These are phyloP conservation scores for Cladosporium sp. DNA, from an alignment of 2,329 filamentous ascomycete genomes.

Conservation along the genomic window DNA sequence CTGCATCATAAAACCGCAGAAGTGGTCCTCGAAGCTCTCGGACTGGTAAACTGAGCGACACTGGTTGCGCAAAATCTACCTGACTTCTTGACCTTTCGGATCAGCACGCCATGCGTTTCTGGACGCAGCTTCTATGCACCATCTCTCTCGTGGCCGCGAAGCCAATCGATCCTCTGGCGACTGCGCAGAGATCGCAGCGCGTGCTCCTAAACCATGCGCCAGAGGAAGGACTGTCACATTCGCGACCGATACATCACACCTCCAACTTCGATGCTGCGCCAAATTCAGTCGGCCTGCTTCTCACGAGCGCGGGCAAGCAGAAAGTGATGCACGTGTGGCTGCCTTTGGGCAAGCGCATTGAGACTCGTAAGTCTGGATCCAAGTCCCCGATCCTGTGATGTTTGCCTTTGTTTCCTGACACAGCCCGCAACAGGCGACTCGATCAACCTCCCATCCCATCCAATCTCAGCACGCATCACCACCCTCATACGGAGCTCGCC, in stretches of 20 bases:
- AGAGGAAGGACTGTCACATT: neutral
- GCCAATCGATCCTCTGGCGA: neutral
- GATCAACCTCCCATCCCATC: slow-evolving; percentile 31
- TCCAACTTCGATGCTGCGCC: slow-evolving; percentile 27
- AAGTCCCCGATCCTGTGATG: neutral
- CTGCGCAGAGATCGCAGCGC: neutral
- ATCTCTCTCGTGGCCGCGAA: neutral
- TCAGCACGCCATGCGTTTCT: neutral
- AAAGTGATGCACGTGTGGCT: slow-evolving; percentile 34
- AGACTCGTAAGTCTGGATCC: slow-evolving; percentile 26
- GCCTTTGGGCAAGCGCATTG: slow-evolving; percentile 31
- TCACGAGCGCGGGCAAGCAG: slow-evolving; percentile 26
- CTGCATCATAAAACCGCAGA: neutral
- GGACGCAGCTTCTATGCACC: neutral
- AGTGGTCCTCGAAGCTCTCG: neutral
- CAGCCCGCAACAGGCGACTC: slow-evolving; percentile 25
- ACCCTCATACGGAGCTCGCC: slow-evolving; percentile 30
- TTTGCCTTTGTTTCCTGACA: neutral
- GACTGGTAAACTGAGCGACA: neutral
- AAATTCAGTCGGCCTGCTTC: slow-evolving; percentile 34
- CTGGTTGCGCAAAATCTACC: neutral
- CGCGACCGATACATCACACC: neutral
- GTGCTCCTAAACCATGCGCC: neutral
- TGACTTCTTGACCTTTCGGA: neutral
- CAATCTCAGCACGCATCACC: slow-evolving; percentile 32